Evolutionary conservation across 768 basidiomycete species (phyloP).

Genomic region (Termitomyces sp.): DNA sequence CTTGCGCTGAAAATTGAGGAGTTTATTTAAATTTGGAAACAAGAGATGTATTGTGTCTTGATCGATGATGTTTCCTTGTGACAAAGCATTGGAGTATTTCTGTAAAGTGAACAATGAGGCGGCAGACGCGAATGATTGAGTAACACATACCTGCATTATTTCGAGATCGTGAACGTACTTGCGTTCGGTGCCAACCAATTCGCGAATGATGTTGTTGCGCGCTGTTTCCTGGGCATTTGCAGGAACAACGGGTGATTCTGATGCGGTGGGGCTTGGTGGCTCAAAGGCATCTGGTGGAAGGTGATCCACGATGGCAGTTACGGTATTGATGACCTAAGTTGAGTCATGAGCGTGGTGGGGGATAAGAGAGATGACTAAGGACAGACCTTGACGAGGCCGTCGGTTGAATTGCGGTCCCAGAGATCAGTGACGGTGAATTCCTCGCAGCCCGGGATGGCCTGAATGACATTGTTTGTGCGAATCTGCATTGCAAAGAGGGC

Average conservation of each 20-base stretch:
- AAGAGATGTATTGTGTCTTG: slow-evolving; percentile 94
- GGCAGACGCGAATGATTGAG: slow-evolving; percentile 3
- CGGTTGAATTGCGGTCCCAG: slow-evolving; percentile 86
- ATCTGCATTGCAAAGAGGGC: slow-evolving; percentile 90
- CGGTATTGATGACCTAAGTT: slow-evolving; percentile 80
- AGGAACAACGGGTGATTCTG: slow-evolving; percentile 37
- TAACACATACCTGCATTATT: slow-evolving; percentile 78
- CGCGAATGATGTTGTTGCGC: slow-evolving; percentile 74
- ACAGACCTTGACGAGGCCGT: slow-evolving; percentile 90
- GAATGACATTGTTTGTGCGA: slow-evolving; percentile 53
- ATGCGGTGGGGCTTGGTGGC: slow-evolving; percentile 44
- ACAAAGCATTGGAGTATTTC: slow-evolving; percentile 86
- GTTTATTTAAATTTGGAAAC: slow-evolving; percentile 90
- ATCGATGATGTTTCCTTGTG: slow-evolving; percentile 80
- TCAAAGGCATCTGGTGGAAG: slow-evolving; percentile 70
- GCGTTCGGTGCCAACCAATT: slow-evolving; percentile 92
- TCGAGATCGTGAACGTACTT: slow-evolving; percentile 97
- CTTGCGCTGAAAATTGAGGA: slow-evolving; percentile 94
- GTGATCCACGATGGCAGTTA: slow-evolving; percentile 75
- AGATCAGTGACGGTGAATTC: slow-evolving; percentile 90
- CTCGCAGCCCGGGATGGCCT: slow-evolving; percentile 65
- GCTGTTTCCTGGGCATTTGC: slow-evolving; percentile 60
- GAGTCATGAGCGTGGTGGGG: slow-evolving; percentile 2
- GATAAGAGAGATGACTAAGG: not conserved
- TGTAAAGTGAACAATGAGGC: slow-evolving; percentile 27